These are phyloP conservation scores for Solanum paucissectum DNA, from an alignment of 257 asterid species.

Conservation along the genomic window DNA sequence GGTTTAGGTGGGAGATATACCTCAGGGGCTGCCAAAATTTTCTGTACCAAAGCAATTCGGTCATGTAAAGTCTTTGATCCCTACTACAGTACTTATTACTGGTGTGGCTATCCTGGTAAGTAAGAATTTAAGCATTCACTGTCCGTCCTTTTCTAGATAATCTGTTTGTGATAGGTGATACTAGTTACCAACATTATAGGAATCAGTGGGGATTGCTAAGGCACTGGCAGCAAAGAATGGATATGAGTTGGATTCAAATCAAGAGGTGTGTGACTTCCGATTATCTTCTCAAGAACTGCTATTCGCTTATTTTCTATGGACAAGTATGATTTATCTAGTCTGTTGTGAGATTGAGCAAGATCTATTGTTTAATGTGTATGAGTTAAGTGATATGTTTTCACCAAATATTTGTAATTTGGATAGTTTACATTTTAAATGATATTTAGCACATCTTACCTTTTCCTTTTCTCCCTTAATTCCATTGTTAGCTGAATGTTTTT, in stretches of 20 bases:
- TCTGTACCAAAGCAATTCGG: slow-evolving; percentile 80
- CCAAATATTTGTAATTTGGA: neutral
- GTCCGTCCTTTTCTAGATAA: neutral
- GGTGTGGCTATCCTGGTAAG: slow-evolving; percentile 98
- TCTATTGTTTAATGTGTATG: neutral
- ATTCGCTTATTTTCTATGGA: neutral
- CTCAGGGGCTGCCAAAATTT: slow-evolving; percentile 91
- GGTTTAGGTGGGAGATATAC: slow-evolving; percentile 88
- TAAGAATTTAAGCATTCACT: slow-evolving; percentile 5
- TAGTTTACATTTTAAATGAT: neutral
- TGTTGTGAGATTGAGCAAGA: neutral
- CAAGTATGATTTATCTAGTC: neutral
- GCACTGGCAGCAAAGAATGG: slow-evolving; percentile 98
- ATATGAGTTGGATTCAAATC: slow-evolving; percentile 92
- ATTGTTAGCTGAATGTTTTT: neutral
- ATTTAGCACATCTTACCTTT: neutral
- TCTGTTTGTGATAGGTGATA: slow-evolving; percentile 6
- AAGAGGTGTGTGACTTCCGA: slow-evolving; percentile 50
- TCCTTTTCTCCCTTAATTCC: neutral
- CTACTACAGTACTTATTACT: slow-evolving; percentile 90
- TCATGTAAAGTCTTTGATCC: slow-evolving; percentile 55
- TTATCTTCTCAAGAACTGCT: neutral
- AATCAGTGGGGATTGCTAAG: slow-evolving; percentile 97
- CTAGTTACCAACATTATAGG: slow-evolving; percentile 27
- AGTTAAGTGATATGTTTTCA: neutral